Base-by-base conservation (phyloP, 306 rosid species). In the Pterocarpus macrocarpus region DNA sequence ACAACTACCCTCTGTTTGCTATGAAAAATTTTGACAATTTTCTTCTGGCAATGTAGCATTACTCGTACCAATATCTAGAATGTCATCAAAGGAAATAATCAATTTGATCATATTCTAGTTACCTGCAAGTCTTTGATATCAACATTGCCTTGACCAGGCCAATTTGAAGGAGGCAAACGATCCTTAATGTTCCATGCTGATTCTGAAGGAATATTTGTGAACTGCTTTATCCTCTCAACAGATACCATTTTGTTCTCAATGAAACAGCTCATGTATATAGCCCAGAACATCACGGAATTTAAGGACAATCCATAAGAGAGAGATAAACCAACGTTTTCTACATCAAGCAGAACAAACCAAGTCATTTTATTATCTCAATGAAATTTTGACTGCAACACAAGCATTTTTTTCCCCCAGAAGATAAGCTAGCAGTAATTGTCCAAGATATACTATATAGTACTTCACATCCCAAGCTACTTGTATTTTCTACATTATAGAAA, bases 181-280 rank as follows among this genome's bases (percentile, higher is more conserved):
- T 93, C 96, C 73, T 87, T 52, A 35, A 90, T 73, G 57, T 80
- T 69, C 99, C 99, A 95, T 44, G 73, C 68, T 49, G 99, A 88
- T 86, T 95, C 99, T 1, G 99, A 86, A 72, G 94, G 97, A 71
- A 93, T 95, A 33, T 69, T 80, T 8, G 91, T 89, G 76, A 93
- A 95, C 74, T 95, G 99, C 43, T 86, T 93, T 59, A 95, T 81
- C 86, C 99, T 88, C 90, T 95, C 99, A 57, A 95, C 97, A n/a
- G 99, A 95, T 7, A 95, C 99, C 99, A 95, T 83, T 85, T 85
- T 89, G 86, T 95, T 95, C 85, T 95, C 99, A 8, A 95, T 85
- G 75, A 90, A 88, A 84, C 99, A 95, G 62, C 99, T 95, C 93
- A 91, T 82, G 84, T 90, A 93, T 17, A 93, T 71, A 7, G 97